Conservation (phyloP, 768 basidiomycete genomes). For the Galerina sulciceps region DNA sequence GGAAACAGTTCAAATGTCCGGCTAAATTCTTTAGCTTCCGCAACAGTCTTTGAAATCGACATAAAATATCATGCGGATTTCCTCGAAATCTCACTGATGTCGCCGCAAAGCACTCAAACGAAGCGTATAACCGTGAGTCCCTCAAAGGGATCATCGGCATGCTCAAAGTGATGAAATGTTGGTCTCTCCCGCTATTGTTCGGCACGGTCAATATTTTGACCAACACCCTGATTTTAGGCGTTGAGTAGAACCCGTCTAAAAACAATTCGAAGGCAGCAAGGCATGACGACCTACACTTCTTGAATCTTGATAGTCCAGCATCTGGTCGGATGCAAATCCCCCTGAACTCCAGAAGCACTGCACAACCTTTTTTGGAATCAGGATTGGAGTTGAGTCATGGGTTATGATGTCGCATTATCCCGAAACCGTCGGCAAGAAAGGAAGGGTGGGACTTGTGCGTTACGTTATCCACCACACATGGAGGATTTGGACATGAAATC, state of each 20-base stretch:
- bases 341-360: conserved; percentile 15
- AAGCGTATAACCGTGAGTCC: background rate
- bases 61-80: background rate
- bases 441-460: conserved; percentile 19
- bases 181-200: background rate
- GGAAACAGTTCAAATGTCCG: too few relatives aligned
- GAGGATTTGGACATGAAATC: conserved; percentile 17
- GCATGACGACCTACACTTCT: background rate
- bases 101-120: conserved; percentile 2
- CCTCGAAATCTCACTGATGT: background rate
- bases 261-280: too few relatives aligned
- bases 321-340: conserved; percentile 16
- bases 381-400: conserved; percentile 19
- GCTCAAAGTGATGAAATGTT: background rate
- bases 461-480: conserved; percentile 21
- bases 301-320: background rate
- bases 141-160: conserved; percentile 2
- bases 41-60: too few relatives aligned
- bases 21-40: too few relatives aligned
- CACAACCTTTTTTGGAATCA: conserved; percentile 4
- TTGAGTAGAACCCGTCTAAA: too few relatives aligned
- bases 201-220: too few relatives aligned
- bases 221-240: too few relatives aligned
- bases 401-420: conserved; percentile 21
- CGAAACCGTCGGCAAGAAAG: conserved; percentile 26